A percentile compares a stretch with the other conserved stretches of the same genome.
These are phyloP conservation scores for Gossypium sturtianum DNA, from an alignment of 345 rosid species.

Conservation along the genomic window DNA sequence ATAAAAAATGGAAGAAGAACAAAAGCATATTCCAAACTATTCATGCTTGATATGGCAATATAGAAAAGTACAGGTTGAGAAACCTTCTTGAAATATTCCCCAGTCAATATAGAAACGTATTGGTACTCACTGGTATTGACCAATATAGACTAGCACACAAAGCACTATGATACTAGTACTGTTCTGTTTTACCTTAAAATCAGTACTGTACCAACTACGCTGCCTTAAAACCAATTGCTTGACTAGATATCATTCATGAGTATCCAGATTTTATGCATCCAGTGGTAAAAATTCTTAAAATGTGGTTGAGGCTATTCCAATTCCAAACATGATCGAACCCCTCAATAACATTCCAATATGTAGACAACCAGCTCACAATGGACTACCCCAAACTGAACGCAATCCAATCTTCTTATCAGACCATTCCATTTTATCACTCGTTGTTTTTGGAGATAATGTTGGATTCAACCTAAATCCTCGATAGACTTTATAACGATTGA, in stretches of 20 bases:
- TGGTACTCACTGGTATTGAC: too few relatives aligned
- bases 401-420: not conserved
- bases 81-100: not conserved
- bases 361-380: not conserved
- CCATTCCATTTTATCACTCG: not conserved
- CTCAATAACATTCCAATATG: not conserved
- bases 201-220: not conserved
- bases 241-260: not conserved
- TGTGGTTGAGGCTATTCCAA: not conserved
- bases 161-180: not conserved
- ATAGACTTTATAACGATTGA: not conserved
- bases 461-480: not conserved
- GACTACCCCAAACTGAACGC: not conserved
- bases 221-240: not conserved
- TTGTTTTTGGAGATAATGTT: too few relatives aligned
- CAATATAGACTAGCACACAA: not conserved
- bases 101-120: too few relatives aligned
- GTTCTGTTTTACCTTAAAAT: too few relatives aligned
- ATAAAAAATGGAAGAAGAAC: constrained; percentile 1
- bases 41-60: not conserved
- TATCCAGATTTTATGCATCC: not conserved
- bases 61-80: not conserved
- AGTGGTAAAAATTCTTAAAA: not conserved
- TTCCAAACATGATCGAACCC: not conserved
- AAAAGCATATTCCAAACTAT: not conserved